Base-by-base conservation (phyloP, 192 early-diverging fungal species). In the Coemansia sp. region DNA sequence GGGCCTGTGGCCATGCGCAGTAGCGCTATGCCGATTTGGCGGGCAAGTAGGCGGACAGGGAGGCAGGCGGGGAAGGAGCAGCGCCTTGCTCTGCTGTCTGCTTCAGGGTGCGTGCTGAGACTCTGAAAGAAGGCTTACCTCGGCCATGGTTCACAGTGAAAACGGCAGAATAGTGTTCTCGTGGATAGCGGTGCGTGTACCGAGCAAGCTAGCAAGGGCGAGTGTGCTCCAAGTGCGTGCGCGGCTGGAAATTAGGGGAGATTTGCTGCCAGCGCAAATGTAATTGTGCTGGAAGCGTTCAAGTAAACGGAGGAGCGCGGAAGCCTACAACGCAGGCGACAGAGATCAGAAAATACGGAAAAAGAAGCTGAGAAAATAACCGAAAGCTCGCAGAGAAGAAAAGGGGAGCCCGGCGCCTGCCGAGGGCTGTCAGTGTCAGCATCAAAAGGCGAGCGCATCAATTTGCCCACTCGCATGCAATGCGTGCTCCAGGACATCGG, bases 71-170 rank as follows among this genome's bases (percentile, higher is more conserved):
- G 47, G 24, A 29, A 27, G 57, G 25, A 41, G 39, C 22, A 14
- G 39, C 24, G 51, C 41, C 41, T 32, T 32, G 29, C 29, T 32
- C 29, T 5, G 29, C 29, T 32, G 29, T 6, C 29, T 43, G 41
- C n/a, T 15, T 15, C 15, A 43, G 12, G 12, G 41, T 43, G 41
- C 12, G 15, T 43, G 41, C 41, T 43, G 12, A 43, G 41, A 15
- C 41, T 15, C 15, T n/a, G 49, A 10, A 24, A 22, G 5, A 19
- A 11, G 24, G 59, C 70, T 72, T 72, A 72, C 70, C 64, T 72
- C 70, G 60, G 70, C 41, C 70, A 72, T 72, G 39, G 54, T 23
- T 55, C 45, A 10, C 41, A 43, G 56, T 49, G 43, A 23, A 8
- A 38, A 25, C 39, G 14, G 23, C 22, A 43, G 58, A 43, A 14